Percentiles rank a stretch among this genome's conserved stretches.
Conservation (phyloP, 306 rosid species). For the Begonia loranthoides region DNA sequence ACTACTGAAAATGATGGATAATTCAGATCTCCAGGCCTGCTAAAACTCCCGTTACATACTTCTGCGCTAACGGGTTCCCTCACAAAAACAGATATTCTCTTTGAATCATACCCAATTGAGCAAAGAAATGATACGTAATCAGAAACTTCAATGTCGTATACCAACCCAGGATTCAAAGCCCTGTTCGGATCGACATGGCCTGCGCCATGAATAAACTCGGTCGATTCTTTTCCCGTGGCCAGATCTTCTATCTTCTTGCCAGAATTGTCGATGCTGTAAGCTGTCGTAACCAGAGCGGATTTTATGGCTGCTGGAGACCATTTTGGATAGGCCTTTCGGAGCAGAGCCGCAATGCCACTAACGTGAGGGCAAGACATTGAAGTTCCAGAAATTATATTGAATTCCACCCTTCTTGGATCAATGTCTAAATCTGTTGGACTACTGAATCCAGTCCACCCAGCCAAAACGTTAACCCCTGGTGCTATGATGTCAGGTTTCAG, state of each 20-base stretch:
- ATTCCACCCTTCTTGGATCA: conserved; percentile 79
- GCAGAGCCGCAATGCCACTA: conserved; percentile 77
- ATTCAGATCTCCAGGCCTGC: conserved; percentile 66
- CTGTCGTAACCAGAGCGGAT: conserved; percentile 72
- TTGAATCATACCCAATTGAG: conserved; percentile 58
- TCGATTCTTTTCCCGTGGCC: conserved; percentile 53
- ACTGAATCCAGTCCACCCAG: conserved; percentile 71
- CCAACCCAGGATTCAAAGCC: conserved; percentile 72
- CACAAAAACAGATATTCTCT: conserved; percentile 36
- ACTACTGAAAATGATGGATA: conserved; percentile 71
- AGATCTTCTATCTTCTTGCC: conserved; percentile 54
- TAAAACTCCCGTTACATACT: conserved; percentile 24
- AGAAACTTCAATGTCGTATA: conserved; percentile 37
- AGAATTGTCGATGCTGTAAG: conserved; percentile 52
- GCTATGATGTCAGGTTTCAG: conserved; percentile 88
- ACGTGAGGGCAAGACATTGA: conserved; percentile 93
- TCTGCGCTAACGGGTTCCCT: conserved; percentile 28
- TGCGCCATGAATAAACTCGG: conserved; percentile 64
- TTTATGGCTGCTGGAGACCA: conserved; percentile 83
- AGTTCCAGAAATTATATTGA: conserved; percentile 87
- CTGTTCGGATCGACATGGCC: conserved; percentile 89
- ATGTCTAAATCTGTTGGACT: conserved; percentile 64
- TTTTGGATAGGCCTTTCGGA: conserved; percentile 51
- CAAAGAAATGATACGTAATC: conserved; percentile 75
- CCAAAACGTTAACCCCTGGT: conserved; percentile 87